phyloP scores from a whole-genome alignment of 345 rosid genomes.

The Brassica nigra region DNA sequence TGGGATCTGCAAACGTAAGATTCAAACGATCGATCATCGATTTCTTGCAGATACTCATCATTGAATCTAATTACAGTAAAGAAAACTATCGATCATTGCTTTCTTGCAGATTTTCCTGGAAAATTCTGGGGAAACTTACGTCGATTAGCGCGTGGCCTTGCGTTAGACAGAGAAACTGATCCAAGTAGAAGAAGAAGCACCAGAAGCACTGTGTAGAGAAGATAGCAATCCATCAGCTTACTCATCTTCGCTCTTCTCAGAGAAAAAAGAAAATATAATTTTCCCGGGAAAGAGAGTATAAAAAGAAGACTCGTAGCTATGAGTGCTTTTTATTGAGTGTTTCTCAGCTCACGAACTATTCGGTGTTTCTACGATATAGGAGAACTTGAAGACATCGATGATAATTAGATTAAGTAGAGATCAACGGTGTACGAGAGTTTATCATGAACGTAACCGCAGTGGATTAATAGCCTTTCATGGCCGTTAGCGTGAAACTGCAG shows the following conservation, averaged over 20 bases:
- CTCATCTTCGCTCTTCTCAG: conserved; percentile 29
- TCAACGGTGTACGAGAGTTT: conserved; percentile 23
- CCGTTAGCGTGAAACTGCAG: not conserved
- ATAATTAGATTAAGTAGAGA: not conserved
- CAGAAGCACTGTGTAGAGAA: conserved; percentile 37
- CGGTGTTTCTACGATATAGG: not conserved
- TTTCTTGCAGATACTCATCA: no score
- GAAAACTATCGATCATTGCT: not conserved
- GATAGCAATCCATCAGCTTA: conserved; percentile 19
- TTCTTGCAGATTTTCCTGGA: not conserved
- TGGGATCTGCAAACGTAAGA: conserved; percentile 50
- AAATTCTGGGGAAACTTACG: conserved; percentile 37
- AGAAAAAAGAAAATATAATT: conserved; percentile 27
- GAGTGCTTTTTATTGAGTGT: conserved; percentile 17
- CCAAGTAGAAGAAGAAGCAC: conserved; percentile 34
- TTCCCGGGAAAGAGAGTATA: conserved; percentile 33
- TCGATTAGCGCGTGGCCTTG: conserved; percentile 45
- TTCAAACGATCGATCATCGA: not conserved
- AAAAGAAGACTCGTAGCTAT: not conserved
- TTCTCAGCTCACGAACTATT: conserved; percentile 2
- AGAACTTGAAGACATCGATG: not conserved
- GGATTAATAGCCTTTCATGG: not conserved
- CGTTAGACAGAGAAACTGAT: conserved; percentile 37
- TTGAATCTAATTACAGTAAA: not conserved
- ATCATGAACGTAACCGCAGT: not conserved